Base-by-base conservation (phyloP, 1,284 basidiomycete species). In the Thelephora terrestris region DNA sequence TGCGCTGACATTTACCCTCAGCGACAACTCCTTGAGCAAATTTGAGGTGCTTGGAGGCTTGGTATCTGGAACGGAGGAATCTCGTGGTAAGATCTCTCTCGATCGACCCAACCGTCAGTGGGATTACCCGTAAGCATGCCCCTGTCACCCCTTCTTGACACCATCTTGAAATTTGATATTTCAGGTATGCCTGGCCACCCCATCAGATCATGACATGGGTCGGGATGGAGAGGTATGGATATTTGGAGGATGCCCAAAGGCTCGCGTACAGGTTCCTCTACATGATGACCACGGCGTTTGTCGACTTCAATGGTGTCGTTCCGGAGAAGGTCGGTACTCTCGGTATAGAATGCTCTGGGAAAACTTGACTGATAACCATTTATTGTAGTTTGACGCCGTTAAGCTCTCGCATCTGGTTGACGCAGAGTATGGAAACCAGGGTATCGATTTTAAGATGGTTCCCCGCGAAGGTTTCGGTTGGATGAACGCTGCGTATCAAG, bases 51-150 rank as follows among this genome's bases (percentile, higher is more conserved):
- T 92, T 10, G 95, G 95, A 36, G 95, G 95, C n/a, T 73, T 99
- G 18, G 91, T 96, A 4, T 91, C 93, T 10, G 95, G 95, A 47
- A 98, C 96, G 1, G 95, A 98, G 61, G 91, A 94, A 65, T 97
- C 93, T 43, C 79, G 95, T 51, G 95, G 95, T 43, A 89, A 88
- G 64, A 93, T 99, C 55, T 93, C 92, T 14, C 74, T 98, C 47
- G 91, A 96, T 61, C 76, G 95, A 43, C 96, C 96, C n/a, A 97
- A 97, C 69, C 89, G 96, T 57, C 96, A 98, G 64, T 98, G 95
- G 95, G 95, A 90, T 62, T 90, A 85, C 61, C 86, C 86, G 76
- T 90, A 67, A 55, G 83, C 76, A 29, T 32, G 18, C 39, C 3
- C n/a, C 39, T 21, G 25, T 49, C 45, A 49, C 18, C 10, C 37